Evolutionary conservation across 768 basidiomycete genomes (phyloP), one percentile per base, ranked within the genome.

Genomic region (Suillus clintonianus): DNA sequence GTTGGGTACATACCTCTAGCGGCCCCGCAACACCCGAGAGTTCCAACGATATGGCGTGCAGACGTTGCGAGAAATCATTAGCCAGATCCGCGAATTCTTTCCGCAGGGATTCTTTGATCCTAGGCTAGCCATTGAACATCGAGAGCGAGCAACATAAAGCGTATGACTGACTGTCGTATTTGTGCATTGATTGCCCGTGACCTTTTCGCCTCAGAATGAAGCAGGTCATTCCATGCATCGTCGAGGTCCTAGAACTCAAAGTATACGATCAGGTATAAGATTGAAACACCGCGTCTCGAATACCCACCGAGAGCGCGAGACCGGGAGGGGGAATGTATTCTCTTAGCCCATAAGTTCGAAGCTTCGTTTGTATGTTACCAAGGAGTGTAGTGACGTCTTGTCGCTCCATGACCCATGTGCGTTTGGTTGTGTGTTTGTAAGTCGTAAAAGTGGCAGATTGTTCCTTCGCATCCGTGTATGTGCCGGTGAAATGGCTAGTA

Each of bases 351-450:
- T 99, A 99, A 27, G 96, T 99, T 75, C 84, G 86, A 62, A 99
- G 79, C 76, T 99, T 98, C 1, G 94, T 97, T 75, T 95, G 93
- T 34, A 99, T 89, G 71, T 97, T 97, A 4, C 92, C 89, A 67
- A 98, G 93, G 15, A 98, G 83, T 1, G 91, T 92, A 10, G 88
- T 86, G 11, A 97, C 79, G 63, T 96, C 95, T 72, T 94, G 91
- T 71, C 90, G 87, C 76, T 99, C 96, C 9, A 87, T 89, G 11
- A 95, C 92, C 94, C 95, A 97, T 2, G 80, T 80, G 3, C 94
- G 86, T 71, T 97, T 97, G 45, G 83, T 89, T 2, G 90, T 90
- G 67, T 89, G 88, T 73, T 97, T 97, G 79, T 97, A 95, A 1
- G 81, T 80, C 19, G 85, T 84, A 70, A 97, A 95, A 5, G 82